Conservation (phyloP, 2,329 filamentous ascomycete genomes). For the Podosphaera xanthii region DNA sequence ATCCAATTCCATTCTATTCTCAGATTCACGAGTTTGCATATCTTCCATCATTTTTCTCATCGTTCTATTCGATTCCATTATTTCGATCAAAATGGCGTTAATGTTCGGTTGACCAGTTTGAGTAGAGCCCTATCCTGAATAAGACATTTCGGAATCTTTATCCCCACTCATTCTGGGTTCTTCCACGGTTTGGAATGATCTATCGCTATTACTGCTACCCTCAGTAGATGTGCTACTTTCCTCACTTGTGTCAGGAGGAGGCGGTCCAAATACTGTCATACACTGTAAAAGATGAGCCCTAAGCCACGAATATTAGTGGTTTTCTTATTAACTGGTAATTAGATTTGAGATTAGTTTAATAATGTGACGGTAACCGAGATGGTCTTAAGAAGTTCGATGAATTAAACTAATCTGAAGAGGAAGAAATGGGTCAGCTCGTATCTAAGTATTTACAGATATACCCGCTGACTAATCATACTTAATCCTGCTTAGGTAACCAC, state of each 20-base stretch:
- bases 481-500: too few species aligned
- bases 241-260: neutral
- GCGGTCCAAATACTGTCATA: neutral
- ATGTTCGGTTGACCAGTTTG: neutral
- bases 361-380: neutral
- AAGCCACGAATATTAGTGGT: neutral
- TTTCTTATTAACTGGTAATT: neutral
- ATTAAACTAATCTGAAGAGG: too few species aligned
- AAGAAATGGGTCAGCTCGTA: too few species aligned
- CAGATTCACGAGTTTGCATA: too few species aligned
- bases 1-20: too few species aligned
- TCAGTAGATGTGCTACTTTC: neutral
- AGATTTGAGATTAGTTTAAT: neutral
- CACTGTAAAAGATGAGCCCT: neutral
- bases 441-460: too few species aligned
- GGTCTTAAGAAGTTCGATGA: neutral
- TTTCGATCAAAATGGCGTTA: neutral
- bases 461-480: too few species aligned
- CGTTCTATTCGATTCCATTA: neutral
- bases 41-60: too few species aligned
- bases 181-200: neutral
- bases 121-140: neutral
- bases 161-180: neutral
- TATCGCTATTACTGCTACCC: neutral
- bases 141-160: neutral